phyloP scores from a whole-genome alignment of 1,284 basidiomycete genomes.

The Ganoderma multipileum region DNA sequence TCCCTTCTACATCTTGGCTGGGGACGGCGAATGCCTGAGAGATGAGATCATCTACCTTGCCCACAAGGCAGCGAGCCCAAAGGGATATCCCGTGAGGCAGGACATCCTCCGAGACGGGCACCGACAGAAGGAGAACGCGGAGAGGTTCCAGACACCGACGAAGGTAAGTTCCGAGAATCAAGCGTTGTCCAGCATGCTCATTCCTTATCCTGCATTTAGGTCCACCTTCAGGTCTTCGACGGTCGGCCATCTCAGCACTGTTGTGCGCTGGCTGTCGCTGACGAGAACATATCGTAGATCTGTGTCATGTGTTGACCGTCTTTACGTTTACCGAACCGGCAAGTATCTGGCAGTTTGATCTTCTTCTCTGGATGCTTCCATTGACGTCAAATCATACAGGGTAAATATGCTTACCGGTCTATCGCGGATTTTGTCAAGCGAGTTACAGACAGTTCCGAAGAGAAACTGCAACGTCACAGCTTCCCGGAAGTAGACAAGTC shows the following conservation, averaged over 20 bases:
- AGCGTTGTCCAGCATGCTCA: background rate
- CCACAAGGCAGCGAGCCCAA: constrained; percentile 84
- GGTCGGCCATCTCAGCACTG: constrained; percentile 40
- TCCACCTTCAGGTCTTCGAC: constrained; percentile 80
- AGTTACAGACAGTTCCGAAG: constrained; percentile 48
- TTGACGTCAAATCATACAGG: constrained; percentile 41
- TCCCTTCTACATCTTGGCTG: constrained; percentile 81
- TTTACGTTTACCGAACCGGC: constrained; percentile 74
- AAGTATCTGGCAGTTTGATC: constrained; percentile 28
- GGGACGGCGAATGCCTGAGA: constrained; percentile 80
- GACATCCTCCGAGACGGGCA: constrained; percentile 56
- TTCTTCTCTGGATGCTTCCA: too few species aligned
- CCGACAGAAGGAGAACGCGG: constrained; percentile 60
- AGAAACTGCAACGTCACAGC: constrained; percentile 48
- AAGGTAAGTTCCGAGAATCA: constrained; percentile 49
- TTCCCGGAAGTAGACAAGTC: constrained; percentile 53
- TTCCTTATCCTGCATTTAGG: constrained; percentile 40
- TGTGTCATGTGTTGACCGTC: constrained; percentile 75
- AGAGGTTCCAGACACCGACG: constrained; percentile 69
- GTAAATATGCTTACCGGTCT: constrained; percentile 63
- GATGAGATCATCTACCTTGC: constrained; percentile 87
- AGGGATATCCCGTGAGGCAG: constrained; percentile 67
- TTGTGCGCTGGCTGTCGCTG: background rate
- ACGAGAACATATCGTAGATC: constrained; percentile 44
- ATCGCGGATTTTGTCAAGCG: constrained; percentile 64